Conservation (phyloP, 441 rosid species). For the Kokia cookei region DNA sequence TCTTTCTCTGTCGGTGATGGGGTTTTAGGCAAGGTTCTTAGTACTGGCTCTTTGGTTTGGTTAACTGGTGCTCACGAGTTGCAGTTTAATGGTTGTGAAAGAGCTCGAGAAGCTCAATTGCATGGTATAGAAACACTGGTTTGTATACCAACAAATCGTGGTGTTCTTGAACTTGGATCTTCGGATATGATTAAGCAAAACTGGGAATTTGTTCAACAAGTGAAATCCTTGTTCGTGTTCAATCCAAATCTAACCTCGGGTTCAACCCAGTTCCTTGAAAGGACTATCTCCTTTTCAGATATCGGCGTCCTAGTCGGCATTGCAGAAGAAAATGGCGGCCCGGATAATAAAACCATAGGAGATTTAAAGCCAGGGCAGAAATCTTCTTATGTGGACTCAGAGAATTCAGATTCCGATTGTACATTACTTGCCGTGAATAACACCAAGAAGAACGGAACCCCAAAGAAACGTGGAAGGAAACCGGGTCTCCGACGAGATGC, state of each 20-base stretch:
- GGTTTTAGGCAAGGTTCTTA: conserved; percentile 35
- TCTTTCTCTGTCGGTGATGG: conserved; percentile 50
- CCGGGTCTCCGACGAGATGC: conserved; percentile 33
- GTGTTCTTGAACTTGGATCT: conserved; percentile 72
- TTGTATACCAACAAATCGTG: conserved; percentile 43
- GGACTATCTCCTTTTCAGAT: conserved; percentile 50
- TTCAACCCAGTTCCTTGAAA: conserved; percentile 26
- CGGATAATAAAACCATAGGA: conserved; percentile 10
- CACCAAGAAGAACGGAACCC: conserved; percentile 29
- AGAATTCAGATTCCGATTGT: conserved; percentile 45
- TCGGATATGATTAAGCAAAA: conserved; percentile 34
- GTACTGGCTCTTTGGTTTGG: conserved; percentile 60
- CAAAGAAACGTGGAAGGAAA: conserved; percentile 54
- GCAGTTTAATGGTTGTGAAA: conserved; percentile 43
- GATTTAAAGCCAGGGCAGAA: conserved; percentile 5
- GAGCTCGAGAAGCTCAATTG: conserved; percentile 60
- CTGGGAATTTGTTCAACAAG: conserved; percentile 46
- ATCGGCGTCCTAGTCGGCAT: conserved; percentile 44
- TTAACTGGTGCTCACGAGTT: conserved; percentile 44
- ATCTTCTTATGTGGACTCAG: conserved; percentile 29
- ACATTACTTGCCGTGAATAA: conserved; percentile 13
- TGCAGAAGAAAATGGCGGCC: conserved; percentile 27
- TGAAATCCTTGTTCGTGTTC: conserved; percentile 46
- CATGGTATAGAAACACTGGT: conserved; percentile 63
- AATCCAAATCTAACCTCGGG: conserved; percentile 11